These are phyloP conservation scores for Narthecium ossifragum DNA, from an alignment of 106 monocot species.

Conservation along the genomic window DNA sequence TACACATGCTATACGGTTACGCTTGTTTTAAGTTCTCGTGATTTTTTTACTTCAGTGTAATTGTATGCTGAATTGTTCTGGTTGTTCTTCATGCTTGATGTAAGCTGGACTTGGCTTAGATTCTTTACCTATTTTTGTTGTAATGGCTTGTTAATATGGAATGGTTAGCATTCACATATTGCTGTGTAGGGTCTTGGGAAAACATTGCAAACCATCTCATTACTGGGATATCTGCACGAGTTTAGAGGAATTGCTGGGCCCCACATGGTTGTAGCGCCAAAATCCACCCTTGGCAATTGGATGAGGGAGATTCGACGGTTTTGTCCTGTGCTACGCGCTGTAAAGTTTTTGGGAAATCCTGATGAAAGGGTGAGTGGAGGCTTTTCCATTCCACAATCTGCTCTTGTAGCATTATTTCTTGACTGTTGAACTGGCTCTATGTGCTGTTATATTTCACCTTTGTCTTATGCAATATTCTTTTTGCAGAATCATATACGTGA, in stretches of 20 bases:
- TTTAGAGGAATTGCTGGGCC: slow-evolving; percentile 86
- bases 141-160: too few species aligned
- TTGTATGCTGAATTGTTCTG: too few species aligned
- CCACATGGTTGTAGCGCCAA: slow-evolving; percentile 96
- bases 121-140: not conserved
- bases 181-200: slow-evolving; percentile 82
- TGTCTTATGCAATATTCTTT: slow-evolving; percentile 5
- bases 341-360: slow-evolving; percentile 84
- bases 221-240: slow-evolving; percentile 82
- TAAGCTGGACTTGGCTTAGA: too few species aligned
- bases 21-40: too few species aligned
- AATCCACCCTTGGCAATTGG: slow-evolving; percentile 98
- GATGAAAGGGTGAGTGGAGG: slow-evolving; percentile 70
- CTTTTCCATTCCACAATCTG: not conserved
- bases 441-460: not conserved
- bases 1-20: too few species aligned
- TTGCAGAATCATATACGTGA: slow-evolving; percentile 86
- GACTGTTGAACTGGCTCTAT: not conserved
- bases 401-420: not conserved
- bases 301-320: slow-evolving; percentile 87
- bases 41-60: too few species aligned
- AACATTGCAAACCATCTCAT: slow-evolving; percentile 90
- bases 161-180: too few species aligned
- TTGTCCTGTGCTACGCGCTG: slow-evolving; percentile 76
- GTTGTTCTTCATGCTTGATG: too few species aligned